Evolutionary conservation across 495 filamentous ascomycete species (phyloP), one percentile per base, ranked within the genome.

Genomic region (Cercophora scortea): DNA sequence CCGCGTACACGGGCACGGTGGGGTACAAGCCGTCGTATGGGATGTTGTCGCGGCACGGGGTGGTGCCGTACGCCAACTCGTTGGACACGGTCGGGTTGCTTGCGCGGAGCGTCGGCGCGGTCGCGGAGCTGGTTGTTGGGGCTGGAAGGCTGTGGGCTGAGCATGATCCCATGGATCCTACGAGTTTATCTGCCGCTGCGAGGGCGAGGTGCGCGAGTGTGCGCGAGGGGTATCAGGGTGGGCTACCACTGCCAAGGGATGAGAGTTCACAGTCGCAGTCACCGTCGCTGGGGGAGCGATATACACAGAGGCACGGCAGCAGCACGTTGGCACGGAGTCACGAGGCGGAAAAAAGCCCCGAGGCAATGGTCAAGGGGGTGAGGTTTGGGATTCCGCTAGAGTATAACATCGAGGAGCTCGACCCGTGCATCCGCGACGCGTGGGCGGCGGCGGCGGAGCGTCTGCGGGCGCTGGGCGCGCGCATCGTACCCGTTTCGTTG

Each of bases 41-140:
- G 6, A 70, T 78, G 51, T 65, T 82, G 17, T 94, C 89, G 49
- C 78, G 93, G 45, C 90, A 86, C 79, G 93, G 93, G 15, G 91
- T 98, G 8, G 78, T 97, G 32, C 87, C 91, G 17, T 98, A 97
- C 65, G 93, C 94, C 15, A 96, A 97, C 61, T 95, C 90, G 4
- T 66, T 98, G 7, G 93, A 98, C 62, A 98, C 93, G 2, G 89
- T 98, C 6, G 94, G 94, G 0, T 75, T 98, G 2, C 51, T 98
- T 44, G 82, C 81, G 0, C 67, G 59, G 35, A 72, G 64, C 6
- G 79, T 79, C 0, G 60, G 64, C 9, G 61, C 51, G 8, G 79
- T 84, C 35, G 66, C 71, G 43, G 59, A 70, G 35, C 63, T 89
- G 11, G 84, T 92, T 52, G 60, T 82, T 75, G 58, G 49, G 71